These are phyloP conservation scores for Globisporangium irregulare DNA, from an alignment of 352 stramenopile species.

Conservation along the genomic window DNA sequence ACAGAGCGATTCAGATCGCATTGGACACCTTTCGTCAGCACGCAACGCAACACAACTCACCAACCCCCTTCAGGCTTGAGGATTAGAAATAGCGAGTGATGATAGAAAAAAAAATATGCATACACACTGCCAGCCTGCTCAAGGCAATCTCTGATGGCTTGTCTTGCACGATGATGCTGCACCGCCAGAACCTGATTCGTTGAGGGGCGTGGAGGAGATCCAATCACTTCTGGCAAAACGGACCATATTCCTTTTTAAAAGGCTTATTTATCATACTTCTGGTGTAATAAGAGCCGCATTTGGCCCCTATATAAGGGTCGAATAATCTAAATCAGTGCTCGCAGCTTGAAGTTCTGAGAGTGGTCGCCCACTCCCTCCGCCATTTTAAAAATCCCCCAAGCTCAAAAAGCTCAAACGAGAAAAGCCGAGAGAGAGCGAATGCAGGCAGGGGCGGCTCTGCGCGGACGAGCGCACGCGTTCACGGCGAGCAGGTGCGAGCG, in stretches of 20 bases:
- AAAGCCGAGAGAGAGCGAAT: not conserved
- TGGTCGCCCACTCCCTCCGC: not conserved
- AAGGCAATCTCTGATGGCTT: not conserved
- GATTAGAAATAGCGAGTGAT: not conserved
- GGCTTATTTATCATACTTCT: not conserved
- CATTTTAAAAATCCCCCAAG: not conserved
- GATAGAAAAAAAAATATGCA: not conserved
- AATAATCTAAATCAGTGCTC: not conserved
- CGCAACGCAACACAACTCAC: not conserved
- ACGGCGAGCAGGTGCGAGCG: constrained; percentile 6
- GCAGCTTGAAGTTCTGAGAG: constrained; percentile 8
- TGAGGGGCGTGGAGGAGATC: not conserved
- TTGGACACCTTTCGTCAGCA: not conserved
- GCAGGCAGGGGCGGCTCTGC: constrained; percentile 13
- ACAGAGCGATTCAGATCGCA: too few relatives aligned
- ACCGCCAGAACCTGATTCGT: constrained; percentile 1
- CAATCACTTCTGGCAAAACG: not conserved
- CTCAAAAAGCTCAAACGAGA: not conserved
- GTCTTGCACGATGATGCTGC: not conserved
- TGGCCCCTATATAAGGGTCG: not conserved
- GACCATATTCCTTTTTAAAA: not conserved
- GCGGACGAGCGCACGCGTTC: constrained; percentile 9
- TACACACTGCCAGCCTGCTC: not conserved
- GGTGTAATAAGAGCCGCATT: not conserved
- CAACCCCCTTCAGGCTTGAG: not conserved